Evolutionary conservation across 2,329 filamentous ascomycete species (phyloP).

Genomic region (Fusarium fujikuroi): DNA sequence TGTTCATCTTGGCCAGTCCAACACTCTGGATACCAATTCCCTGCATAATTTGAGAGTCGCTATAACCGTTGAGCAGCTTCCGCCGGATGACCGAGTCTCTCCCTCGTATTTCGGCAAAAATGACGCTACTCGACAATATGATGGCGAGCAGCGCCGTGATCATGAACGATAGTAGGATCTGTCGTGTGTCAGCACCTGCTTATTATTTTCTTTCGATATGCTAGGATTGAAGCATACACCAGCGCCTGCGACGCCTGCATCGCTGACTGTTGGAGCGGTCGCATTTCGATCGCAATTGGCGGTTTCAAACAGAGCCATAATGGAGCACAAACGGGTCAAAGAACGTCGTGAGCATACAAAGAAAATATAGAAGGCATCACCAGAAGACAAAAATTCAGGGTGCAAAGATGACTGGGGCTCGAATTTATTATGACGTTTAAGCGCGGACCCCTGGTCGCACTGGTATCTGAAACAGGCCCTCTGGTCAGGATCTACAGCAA

Average conservation of each 20-base stretch:
- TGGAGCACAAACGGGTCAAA: constrained; percentile 39
- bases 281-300: constrained; percentile 70
- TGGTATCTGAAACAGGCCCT: constrained; percentile 37
- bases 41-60: constrained; percentile 75
- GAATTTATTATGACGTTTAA: constrained; percentile 44
- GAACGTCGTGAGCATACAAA: constrained; percentile 6
- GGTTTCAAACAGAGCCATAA: constrained; percentile 68
- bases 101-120: constrained; percentile 63
- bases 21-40: constrained; percentile 75
- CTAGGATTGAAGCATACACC: constrained; percentile 58
- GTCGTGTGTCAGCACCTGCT: constrained; percentile 9
- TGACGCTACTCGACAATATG: constrained; percentile 64
- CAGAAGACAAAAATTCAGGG: constrained; percentile 14
- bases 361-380: constrained; percentile 20
- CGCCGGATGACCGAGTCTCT: constrained; percentile 65
- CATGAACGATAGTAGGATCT: constrained; percentile 70
- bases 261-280: constrained; percentile 54
- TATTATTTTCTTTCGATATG: not conserved
- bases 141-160: constrained; percentile 70
- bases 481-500: constrained; percentile 35
- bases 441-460: constrained; percentile 42
- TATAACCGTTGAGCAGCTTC: constrained; percentile 72
- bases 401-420: constrained; percentile 26
- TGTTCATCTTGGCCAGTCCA: constrained; percentile 67
- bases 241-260: constrained; percentile 66